A percentile compares a stretch with the other conserved stretches of the same genome.
Conservation (phyloP, 768 basidiomycete genomes). For the Mycena maculata region DNA sequence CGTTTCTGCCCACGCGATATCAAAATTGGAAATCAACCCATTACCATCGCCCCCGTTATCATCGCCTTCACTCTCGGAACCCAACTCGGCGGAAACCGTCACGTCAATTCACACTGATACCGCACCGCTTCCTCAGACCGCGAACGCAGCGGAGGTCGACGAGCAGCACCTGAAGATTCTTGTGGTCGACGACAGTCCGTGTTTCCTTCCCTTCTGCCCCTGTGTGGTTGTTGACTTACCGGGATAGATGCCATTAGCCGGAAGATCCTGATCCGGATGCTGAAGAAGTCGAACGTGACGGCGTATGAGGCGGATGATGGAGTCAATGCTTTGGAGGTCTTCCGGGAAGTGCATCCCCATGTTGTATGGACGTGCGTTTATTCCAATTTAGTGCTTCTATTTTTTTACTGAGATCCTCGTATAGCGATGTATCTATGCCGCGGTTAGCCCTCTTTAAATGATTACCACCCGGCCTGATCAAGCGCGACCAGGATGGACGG, state of each 20-base stretch:
- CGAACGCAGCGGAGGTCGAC: not conserved
- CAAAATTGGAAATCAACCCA: not conserved
- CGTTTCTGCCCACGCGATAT: not conserved
- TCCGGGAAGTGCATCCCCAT: slow-evolving; percentile 23
- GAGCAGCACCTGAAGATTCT: slow-evolving; percentile 20
- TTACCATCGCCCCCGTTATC: not conserved
- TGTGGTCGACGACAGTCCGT: slow-evolving; percentile 29
- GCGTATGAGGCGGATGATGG: slow-evolving; percentile 27
- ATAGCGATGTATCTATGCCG: slow-evolving; percentile 29
- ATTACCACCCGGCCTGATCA: not conserved
- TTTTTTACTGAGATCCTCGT: not conserved
- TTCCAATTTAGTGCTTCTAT: not conserved
- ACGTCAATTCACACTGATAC: not conserved
- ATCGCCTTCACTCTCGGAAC: not conserved
- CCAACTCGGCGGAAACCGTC: not conserved
- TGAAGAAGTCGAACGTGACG: slow-evolving; percentile 19
- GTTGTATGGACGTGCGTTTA: slow-evolving; percentile 29
- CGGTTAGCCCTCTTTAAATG: slow-evolving; percentile 12
- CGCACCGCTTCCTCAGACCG: not conserved
- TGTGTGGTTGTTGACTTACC: not conserved
- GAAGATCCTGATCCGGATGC: slow-evolving; percentile 24
- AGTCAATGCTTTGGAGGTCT: slow-evolving; percentile 17
- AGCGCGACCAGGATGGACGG: slow-evolving; percentile 23
- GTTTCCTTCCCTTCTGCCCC: not conserved
- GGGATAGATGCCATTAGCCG: slow-evolving; percentile 21